Conservation (phyloP, 176 grass and related monocot genomes). For the Carex myosuroides region DNA sequence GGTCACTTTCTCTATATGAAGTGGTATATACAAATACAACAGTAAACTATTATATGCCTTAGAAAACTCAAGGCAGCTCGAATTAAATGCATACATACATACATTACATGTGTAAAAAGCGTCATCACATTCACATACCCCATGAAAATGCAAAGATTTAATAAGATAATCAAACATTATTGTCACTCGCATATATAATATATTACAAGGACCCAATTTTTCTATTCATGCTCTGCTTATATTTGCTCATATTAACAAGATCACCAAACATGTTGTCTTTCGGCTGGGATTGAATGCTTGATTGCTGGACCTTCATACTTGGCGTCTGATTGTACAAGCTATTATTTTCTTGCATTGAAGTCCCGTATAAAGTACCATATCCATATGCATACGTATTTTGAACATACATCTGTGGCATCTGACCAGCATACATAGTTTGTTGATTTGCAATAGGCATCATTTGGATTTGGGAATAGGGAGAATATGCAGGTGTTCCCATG, state of each 20-base stretch:
- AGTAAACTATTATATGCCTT: neutral
- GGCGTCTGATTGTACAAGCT: constrained; percentile 7
- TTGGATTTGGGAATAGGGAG: constrained; percentile 13
- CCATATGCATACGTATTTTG: constrained; percentile 14
- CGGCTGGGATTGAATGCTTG: constrained; percentile 39
- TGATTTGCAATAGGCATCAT: constrained; percentile 23
- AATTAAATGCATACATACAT: constrained; percentile 17
- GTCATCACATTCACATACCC: neutral
- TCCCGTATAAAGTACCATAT: constrained; percentile 33
- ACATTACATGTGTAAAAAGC: constrained; percentile 10
- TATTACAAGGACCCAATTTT: constrained; percentile 48
- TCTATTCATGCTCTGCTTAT: constrained; percentile 48
- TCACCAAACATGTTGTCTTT: constrained; percentile 78
- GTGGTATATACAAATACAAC: constrained; percentile 29
- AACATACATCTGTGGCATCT: constrained; percentile 24
- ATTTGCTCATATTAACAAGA: constrained; percentile 79
- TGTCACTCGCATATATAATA: constrained; percentile 40
- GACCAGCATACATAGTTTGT: constrained; percentile 49
- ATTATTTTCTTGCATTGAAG: constrained; percentile 40
- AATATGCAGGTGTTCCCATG: constrained; percentile 18
- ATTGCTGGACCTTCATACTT: constrained; percentile 27
- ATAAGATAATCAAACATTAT: constrained; percentile 19
- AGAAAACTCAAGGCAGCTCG: constrained; percentile 22
- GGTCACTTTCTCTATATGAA: constrained; percentile 16
- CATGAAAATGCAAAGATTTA: constrained; percentile 13